phyloP scores from a whole-genome alignment of 2,329 filamentous ascomycete genomes.

The Hirsutella thompsonii region DNA sequence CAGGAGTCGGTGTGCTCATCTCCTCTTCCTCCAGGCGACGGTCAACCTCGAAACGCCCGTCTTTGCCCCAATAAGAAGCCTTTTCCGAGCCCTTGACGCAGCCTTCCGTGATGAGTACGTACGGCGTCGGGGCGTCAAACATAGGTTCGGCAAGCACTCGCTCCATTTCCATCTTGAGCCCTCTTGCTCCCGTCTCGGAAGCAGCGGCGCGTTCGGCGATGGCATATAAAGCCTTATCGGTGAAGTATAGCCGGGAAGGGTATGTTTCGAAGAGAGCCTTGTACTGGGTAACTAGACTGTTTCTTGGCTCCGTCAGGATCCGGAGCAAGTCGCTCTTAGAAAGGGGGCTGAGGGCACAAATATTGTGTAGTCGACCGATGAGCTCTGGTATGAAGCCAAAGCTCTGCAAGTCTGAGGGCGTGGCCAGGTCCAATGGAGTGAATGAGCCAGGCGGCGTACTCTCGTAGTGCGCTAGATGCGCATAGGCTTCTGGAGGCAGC shows the following conservation, averaged over 20 bases:
- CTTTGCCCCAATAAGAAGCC: slow-evolving; percentile 53
- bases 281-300: slow-evolving; percentile 81
- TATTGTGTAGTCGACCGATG: slow-evolving; percentile 89
- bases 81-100: slow-evolving; percentile 52
- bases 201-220: slow-evolving; percentile 56
- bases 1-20: slow-evolving; percentile 9
- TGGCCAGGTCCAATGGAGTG: slow-evolving; percentile 57
- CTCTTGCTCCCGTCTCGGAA: slow-evolving; percentile 63
- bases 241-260: slow-evolving; percentile 74
- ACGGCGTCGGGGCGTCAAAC: slow-evolving; percentile 67
- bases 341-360: slow-evolving; percentile 72
- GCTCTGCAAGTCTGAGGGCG: slow-evolving; percentile 62
- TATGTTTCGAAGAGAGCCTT: slow-evolving; percentile 71
- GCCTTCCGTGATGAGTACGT: slow-evolving; percentile 59
- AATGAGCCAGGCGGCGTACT: slow-evolving; percentile 24
- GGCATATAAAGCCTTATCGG: slow-evolving; percentile 64
- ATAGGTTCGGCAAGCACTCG: slow-evolving; percentile 66
- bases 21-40: slow-evolving; percentile 55
- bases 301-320: slow-evolving; percentile 85
- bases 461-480: slow-evolving; percentile 42
- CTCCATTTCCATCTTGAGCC: slow-evolving; percentile 70
- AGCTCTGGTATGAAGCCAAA: slow-evolving; percentile 91
- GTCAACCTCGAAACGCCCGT: slow-evolving; percentile 57
- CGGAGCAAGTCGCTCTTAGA: slow-evolving; percentile 57
- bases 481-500: slow-evolving; percentile 50